These are phyloP conservation scores for Paramecium pentaurelia DNA, from an alignment of 73 alveolate species.

Conservation along the genomic window DNA sequence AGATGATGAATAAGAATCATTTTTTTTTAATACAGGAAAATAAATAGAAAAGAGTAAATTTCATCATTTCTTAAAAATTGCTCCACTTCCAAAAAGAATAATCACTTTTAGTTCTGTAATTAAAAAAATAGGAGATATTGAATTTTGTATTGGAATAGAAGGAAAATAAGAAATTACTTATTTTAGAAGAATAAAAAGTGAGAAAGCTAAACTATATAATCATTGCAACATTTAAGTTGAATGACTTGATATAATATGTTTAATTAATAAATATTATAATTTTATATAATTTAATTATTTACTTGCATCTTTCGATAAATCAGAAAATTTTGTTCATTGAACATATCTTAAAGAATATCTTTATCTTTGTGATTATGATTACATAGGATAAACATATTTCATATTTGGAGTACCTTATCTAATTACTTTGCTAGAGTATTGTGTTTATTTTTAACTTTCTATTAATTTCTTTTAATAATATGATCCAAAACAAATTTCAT, in stretches of 20 bases:
- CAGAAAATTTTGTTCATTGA: not conserved
- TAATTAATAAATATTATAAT: not conserved
- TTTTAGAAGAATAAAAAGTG: not conserved
- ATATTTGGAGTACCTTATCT: not conserved
- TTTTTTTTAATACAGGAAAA: not conserved
- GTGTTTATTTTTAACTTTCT: not conserved
- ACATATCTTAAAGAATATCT: not conserved
- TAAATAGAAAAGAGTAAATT: not conserved
- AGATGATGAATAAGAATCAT: not conserved
- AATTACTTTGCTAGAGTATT: not conserved
- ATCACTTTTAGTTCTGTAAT: not conserved
- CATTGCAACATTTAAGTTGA: not conserved
- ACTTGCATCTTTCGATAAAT: not conserved
- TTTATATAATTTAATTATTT: not conserved
- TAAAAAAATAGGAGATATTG: not conserved
- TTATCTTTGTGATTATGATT: not conserved
- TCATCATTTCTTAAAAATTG: not conserved
- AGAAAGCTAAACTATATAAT: not conserved
- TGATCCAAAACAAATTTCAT: conserved; percentile 2
- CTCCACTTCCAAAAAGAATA: not conserved
- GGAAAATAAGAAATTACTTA: not conserved
- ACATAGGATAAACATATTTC: not conserved
- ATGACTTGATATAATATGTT: not conserved
- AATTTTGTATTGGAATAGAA: not conserved
- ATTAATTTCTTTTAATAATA: not conserved